Conservation (phyloP, 2,329 filamentous ascomycete species). For the Zasmidium angulare region DNA sequence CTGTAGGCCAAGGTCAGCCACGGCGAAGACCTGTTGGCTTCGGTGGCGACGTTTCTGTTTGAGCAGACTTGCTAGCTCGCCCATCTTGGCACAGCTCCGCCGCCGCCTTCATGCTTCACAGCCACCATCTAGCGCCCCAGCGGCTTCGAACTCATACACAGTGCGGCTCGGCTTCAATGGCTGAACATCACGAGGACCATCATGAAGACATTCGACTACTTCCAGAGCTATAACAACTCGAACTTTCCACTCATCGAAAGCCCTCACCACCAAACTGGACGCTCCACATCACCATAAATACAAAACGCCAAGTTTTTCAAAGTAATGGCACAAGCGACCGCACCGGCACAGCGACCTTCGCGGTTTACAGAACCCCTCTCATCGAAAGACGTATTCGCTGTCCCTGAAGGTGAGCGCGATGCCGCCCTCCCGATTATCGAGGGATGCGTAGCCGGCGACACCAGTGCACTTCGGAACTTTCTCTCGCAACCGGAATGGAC, state of each 20-base stretch:
- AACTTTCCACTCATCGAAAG: no score
- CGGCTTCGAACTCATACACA: not conserved
- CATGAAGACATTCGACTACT: no score
- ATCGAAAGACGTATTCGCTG: not conserved
- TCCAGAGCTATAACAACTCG: no score
- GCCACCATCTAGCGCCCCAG: not conserved
- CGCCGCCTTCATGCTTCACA: not conserved
- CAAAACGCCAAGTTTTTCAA: no score
- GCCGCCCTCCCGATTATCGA: not conserved
- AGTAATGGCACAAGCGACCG: no score
- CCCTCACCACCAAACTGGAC: no score
- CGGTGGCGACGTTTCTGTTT: constrained; percentile 62
- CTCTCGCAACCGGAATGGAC: no score
- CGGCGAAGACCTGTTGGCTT: constrained; percentile 83
- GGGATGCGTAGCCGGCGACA: no score
- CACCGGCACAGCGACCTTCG: no score
- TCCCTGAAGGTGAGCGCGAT: not conserved
- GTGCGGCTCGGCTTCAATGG: not conserved
- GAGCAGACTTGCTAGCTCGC: no score
- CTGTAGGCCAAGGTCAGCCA: constrained; percentile 61
- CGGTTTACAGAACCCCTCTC: not conserved
- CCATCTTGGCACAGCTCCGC: not conserved
- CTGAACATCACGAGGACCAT: not conserved
- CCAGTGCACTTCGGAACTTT: no score
- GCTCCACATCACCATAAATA: no score